Percentiles rank a stretch among this genome's conserved stretches.
phyloP scores from a whole-genome alignment of 805 yeast genomes.

The Starmerella etchellsii region DNA sequence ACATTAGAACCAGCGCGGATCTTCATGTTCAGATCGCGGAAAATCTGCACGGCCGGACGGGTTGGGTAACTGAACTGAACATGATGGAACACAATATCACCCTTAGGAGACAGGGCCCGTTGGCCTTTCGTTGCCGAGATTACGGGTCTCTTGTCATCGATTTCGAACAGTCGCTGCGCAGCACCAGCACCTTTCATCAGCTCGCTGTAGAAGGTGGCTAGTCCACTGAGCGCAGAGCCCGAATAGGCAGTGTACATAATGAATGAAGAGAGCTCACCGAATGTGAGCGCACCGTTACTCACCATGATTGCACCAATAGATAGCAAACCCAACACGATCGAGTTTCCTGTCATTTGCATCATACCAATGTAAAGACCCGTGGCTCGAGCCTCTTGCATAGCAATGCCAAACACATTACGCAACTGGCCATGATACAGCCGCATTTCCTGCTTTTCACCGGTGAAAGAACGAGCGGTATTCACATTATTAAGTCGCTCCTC shows the following conservation, averaged over 20 bases:
- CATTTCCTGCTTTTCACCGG: slow-evolving; percentile 70
- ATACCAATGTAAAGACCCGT: slow-evolving; percentile 66
- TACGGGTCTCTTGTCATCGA: slow-evolving; percentile 62
- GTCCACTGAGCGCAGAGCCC: slow-evolving; percentile 82
- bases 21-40: slow-evolving; percentile 44
- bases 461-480: slow-evolving; percentile 79
- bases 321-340: slow-evolving; percentile 61
- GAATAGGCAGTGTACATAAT: slow-evolving; percentile 93
- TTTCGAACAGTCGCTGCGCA: slow-evolving; percentile 78
- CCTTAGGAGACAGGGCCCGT: slow-evolving; percentile 27
- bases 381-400: slow-evolving; percentile 66
- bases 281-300: slow-evolving; percentile 55
- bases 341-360: slow-evolving; percentile 76
- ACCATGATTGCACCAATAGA: slow-evolving; percentile 77
- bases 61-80: slow-evolving; percentile 74
- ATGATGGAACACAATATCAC: slow-evolving; percentile 45
- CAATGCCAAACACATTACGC: slow-evolving; percentile 48
- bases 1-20: slow-evolving; percentile 74
- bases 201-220: slow-evolving; percentile 84
- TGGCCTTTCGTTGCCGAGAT: slow-evolving; percentile 57
- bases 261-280: slow-evolving; percentile 84
- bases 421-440: slow-evolving; percentile 62
- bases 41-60: slow-evolving; percentile 56
- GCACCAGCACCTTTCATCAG: slow-evolving; percentile 97
- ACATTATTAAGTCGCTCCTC: slow-evolving; percentile 83